Conservation (phyloP, 345 rosid genomes). For the Eucalyptus globulus region DNA sequence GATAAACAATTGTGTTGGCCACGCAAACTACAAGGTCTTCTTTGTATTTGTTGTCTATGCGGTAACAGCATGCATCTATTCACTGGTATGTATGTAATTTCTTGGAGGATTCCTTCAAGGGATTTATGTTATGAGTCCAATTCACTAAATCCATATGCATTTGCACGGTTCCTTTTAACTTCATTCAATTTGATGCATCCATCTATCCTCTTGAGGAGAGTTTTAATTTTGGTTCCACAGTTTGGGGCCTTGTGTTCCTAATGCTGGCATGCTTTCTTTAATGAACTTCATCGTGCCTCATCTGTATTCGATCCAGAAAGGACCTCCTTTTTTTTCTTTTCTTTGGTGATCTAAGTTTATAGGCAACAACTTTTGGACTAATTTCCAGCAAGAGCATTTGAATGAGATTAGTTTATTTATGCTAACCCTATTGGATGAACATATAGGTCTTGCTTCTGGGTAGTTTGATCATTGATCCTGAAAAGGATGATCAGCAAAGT, state of each 20-base stretch:
- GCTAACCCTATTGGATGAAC: not conserved
- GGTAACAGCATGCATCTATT: constrained; percentile 59
- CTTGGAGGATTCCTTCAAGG: not conserved
- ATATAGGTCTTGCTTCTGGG: constrained; percentile 80
- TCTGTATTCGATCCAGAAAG: not conserved
- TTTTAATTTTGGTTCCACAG: not conserved
- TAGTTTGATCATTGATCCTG: constrained; percentile 58
- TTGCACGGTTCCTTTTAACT: not conserved
- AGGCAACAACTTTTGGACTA: not conserved
- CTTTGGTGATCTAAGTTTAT: not conserved
- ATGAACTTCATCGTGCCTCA: not conserved
- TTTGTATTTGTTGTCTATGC: constrained; percentile 73
- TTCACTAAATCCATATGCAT: not conserved
- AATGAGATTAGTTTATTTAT: not conserved
- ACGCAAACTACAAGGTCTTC: constrained; percentile 86
- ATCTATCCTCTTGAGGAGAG: not conserved
- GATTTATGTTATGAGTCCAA: not conserved
- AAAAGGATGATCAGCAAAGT: constrained; percentile 46
- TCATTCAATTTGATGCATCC: not conserved
- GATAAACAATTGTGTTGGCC: constrained; percentile 95
- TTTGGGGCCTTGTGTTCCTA: not conserved
- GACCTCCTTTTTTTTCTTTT: not conserved
- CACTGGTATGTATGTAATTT: constrained; percentile 44
- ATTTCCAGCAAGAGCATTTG: not conserved
- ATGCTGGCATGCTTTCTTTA: not conserved